Evolutionary conservation across 345 rosid species (phyloP), one percentile per base, ranked within the genome.

Genomic region (Eucalyptus pauciflora): DNA sequence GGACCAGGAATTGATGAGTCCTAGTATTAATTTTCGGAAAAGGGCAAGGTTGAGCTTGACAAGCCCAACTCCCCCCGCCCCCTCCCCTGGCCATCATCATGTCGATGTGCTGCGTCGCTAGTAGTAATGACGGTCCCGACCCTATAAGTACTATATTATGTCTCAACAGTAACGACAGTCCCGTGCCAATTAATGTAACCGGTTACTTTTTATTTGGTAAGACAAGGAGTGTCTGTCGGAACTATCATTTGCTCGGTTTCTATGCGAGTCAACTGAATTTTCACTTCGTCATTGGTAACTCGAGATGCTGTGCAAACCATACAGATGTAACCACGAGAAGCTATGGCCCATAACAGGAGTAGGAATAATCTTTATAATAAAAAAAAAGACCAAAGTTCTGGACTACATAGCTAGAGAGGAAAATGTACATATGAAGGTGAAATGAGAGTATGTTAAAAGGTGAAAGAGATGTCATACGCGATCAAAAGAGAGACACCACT

Each of bases 1-100:
- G 0, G 10, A 52, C 0, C 2, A 0, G 24, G 10, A 52, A 18
- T 10, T 10, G 1, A 52, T 51, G 8, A 51, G 6, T 16, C 54
- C 1, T 50, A 51, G 1, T 51, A 16, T 51, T 3, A 7, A 24
- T 52, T 52, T 52, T 18, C 0, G 10, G 10, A 52, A 24, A 52
- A 18, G 24, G 56, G 56, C 4, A 22, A 9, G 46, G 81, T 33
- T 12, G 45, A 71, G 45, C 22, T 33, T 33, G 81, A 37, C 45
- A 6, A 37, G 83, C 48, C 48, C 83, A 24, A 18, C 20, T 76
- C 20, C 83, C 22, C 15, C 27, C 15, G 0, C 43, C 43, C 43
- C 15, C 14, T 13, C 2, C 43, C 43, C 29, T 7, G 15, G 83
- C 83, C 27, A 76, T 37, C 27, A 18, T 10, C 83, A 18, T 41